Evolutionary conservation across 2,329 filamentous ascomycete species (phyloP).

Genomic region (Penicillium sumatraense): DNA sequence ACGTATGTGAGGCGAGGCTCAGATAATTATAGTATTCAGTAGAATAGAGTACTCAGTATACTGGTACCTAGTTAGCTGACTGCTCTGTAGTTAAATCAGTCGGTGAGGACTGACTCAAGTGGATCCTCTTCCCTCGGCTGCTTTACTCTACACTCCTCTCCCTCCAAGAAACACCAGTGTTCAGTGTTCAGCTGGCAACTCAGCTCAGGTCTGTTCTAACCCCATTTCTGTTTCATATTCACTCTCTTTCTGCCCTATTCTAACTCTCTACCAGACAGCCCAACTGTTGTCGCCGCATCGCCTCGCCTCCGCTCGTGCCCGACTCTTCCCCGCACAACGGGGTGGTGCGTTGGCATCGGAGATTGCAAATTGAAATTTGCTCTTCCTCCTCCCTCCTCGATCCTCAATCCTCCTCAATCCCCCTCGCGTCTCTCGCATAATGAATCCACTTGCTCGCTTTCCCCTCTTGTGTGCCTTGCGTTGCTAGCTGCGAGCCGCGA

Average conservation of each 20-base stretch:
- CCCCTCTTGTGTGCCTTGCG: conserved; percentile 31
- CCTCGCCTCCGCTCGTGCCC: conserved; percentile 4
- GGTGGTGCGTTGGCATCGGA: conserved; percentile 24
- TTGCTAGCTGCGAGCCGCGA: conserved; percentile 27
- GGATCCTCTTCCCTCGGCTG: no score
- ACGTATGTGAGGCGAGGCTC: conserved; percentile 10
- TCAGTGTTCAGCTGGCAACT: no score
- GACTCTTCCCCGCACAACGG: conserved; percentile 11
- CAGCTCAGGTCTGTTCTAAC: no score
- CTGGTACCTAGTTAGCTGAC: no score
- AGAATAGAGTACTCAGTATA: no score
- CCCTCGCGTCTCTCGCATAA: conserved; percentile 38
- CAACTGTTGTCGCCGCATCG: conserved; percentile 1
- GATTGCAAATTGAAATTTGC: background rate
- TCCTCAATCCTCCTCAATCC: conserved; percentile 5
- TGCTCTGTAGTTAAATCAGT: no score
- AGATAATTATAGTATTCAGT: no score
- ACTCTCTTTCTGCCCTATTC: background rate
- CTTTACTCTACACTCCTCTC: no score
- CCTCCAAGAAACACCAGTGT: no score
- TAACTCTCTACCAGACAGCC: background rate
- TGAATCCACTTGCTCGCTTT: conserved; percentile 37
- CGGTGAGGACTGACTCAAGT: no score
- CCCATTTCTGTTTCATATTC: background rate
- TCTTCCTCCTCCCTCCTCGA: conserved; percentile 16